Conservation (phyloP, 345 rosid species). For the Odontarrhena argentea region DNA sequence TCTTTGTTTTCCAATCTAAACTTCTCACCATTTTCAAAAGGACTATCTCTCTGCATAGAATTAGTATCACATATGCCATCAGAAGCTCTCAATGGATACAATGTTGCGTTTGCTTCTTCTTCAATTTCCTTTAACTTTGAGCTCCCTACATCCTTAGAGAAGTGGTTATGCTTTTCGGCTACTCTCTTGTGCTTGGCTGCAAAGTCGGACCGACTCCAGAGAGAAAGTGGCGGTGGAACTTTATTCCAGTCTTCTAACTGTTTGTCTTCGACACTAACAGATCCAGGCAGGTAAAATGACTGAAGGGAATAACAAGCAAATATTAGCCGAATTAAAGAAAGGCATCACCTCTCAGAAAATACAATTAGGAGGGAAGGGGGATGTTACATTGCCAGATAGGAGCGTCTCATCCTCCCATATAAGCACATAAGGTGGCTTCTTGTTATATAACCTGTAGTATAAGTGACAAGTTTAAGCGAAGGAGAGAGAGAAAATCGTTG, state of each 20-base stretch:
- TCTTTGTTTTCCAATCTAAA: constrained; percentile 27
- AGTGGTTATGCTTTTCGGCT: constrained; percentile 63
- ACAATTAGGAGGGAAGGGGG: constrained; percentile 1
- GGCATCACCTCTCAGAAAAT: constrained; percentile 3
- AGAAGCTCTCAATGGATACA: constrained; percentile 35
- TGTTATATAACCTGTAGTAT: constrained; percentile 68
- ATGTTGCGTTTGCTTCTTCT: constrained; percentile 29
- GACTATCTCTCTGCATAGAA: constrained; percentile 28
- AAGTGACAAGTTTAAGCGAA: constrained; percentile 4
- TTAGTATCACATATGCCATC: constrained; percentile 18
- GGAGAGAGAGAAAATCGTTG: constrained; percentile 7
- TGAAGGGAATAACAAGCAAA: constrained; percentile 45
- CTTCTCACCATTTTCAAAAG: constrained; percentile 7
- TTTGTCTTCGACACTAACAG: constrained; percentile 65
- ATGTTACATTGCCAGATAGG: constrained; percentile 77
- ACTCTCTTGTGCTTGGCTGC: constrained; percentile 54
- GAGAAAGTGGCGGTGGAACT: constrained; percentile 70
- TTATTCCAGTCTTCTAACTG: constrained; percentile 79
- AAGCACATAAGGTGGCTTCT: constrained; percentile 64
- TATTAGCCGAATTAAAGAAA: constrained; percentile 12
- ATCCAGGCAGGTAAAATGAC: constrained; percentile 96
- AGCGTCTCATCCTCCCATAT: constrained; percentile 71
- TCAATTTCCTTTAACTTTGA: constrained; percentile 21
- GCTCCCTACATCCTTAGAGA: constrained; percentile 36
- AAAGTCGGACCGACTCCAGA: constrained; percentile 86